Conservation (phyloP, 495 filamentous ascomycete species). For the Hypomontagnella submonticulosa region DNA sequence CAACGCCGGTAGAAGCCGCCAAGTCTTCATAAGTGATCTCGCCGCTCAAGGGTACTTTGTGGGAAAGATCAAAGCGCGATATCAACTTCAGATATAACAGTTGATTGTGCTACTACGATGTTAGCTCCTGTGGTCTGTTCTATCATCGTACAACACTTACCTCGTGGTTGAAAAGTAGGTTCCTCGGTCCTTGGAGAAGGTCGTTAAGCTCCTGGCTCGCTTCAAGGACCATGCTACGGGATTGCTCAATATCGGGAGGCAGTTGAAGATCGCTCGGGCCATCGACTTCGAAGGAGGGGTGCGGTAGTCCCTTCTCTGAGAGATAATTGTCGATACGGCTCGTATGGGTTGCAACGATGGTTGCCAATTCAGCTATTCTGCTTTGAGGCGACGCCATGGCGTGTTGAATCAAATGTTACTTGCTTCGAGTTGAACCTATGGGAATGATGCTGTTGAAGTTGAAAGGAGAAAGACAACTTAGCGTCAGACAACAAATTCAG, state of each 20-base stretch:
- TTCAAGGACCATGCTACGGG: constrained; percentile 11
- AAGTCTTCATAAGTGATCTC: constrained; percentile 50
- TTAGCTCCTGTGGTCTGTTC: not conserved
- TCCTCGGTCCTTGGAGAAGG: constrained; percentile 25
- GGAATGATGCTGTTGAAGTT: no score
- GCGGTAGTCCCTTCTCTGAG: constrained; percentile 4
- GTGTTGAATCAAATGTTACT: no score
- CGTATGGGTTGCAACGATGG: constrained; percentile 8
- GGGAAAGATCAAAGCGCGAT: constrained; percentile 50
- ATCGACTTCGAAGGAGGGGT: constrained; percentile 27
- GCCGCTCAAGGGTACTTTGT: constrained; percentile 48
- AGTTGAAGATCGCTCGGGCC: constrained; percentile 20
- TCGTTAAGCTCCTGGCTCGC: constrained; percentile 35
- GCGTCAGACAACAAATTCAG: no score
- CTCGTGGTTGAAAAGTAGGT: constrained; percentile 22
- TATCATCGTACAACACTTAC: not conserved
- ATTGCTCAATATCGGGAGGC: constrained; percentile 24
- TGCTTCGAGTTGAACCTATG: no score
- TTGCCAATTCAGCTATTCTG: constrained; percentile 16
- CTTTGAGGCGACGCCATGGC: constrained; percentile 9
- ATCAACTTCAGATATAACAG: constrained; percentile 48
- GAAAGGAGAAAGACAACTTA: no score
- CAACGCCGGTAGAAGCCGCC: constrained; percentile 39
- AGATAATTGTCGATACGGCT: constrained; percentile 12
- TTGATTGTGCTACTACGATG: constrained; percentile 31